Base-by-base conservation (phyloP, 2,329 filamentous ascomycete species). In the Colletotrichum musicola region DNA sequence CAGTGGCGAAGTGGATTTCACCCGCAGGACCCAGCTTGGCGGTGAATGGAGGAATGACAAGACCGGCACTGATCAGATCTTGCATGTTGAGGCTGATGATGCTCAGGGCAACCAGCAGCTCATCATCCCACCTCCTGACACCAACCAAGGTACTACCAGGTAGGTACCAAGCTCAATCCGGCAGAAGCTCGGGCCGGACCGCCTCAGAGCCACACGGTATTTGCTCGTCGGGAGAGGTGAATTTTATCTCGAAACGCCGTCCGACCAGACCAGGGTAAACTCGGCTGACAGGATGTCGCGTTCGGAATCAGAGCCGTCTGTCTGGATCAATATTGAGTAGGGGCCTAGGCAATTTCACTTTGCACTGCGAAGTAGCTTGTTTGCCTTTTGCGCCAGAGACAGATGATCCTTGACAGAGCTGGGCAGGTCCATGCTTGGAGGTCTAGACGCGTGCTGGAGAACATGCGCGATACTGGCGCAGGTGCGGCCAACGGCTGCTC, bases 161-260 rank as follows among this genome's bases (percentile, higher is more conserved):
- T 35, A 35, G 30, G 30, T 35, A 18, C 59, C 44, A 44, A 22
- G 59, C 16, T 57, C 38, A 22, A 46, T 53, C 49, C 61, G 50
- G 62, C 20, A 40, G 27, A 68, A 59, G 64, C 64, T 55, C 64
- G 60, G 60, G 53, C 60, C 62, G 62, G 60, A 56, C 65, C 65
- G 55, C 22, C 20, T 10, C 22, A 58, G 27, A 65, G 62, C 22
- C 42, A 68, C 53, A 55, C 30, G 50, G 38, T 22, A 54, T 64
- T n/a, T 56, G 51, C 35, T 51, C 58, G 35, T 49, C 14, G 22
- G 35, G 22, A 20, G 38, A 53, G 6, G 13, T 22, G 58, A 61
- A 12, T 10, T 54, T 22, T 20, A 13, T 20, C 46, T 22, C 18
- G 20, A 12, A 18, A 18, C 12, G 46, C 20, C 18, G 18, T 22